These are phyloP conservation scores for Phytopythium cucurbitacearum DNA, from an alignment of 352 stramenopile genomes.

Conservation along the genomic window DNA sequence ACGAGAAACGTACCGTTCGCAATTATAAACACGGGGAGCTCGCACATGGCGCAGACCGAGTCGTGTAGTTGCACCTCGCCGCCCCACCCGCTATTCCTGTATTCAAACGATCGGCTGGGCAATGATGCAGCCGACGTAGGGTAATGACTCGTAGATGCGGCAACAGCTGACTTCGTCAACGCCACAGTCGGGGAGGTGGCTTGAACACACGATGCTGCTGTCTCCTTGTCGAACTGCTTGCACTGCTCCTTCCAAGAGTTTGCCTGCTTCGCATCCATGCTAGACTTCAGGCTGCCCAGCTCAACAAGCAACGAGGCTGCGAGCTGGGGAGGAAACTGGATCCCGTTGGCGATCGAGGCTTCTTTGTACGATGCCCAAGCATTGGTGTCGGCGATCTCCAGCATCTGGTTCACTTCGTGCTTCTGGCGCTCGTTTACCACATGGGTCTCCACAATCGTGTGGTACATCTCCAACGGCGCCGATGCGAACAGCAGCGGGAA, in stretches of 20 bases:
- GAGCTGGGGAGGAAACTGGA: conserved; percentile 71
- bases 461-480: conserved; percentile 68
- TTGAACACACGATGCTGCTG: background rate
- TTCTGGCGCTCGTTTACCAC: conserved; percentile 62
- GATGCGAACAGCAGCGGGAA: conserved; percentile 63
- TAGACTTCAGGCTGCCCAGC: conserved; percentile 27
- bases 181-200: too few species aligned
- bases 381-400: conserved; percentile 81
- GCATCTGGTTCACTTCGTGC: conserved; percentile 58
- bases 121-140: conserved; percentile 11
- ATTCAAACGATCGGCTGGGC: conserved; percentile 62
- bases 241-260: conserved; percentile 52
- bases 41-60: conserved; percentile 62
- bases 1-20: conserved; percentile 45
- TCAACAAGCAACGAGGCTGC: conserved; percentile 67
- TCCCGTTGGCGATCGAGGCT: conserved; percentile 29
- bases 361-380: conserved; percentile 80
- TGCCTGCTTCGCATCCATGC: conserved; percentile 43
- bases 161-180: too few species aligned
- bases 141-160: background rate
- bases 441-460: conserved; percentile 72
- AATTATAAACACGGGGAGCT: conserved; percentile 82
- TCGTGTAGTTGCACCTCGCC: conserved; percentile 85
- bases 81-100: conserved; percentile 83
- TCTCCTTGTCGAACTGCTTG: conserved; percentile 41